A percentile compares a stretch with the other conserved stretches of the same genome.
phyloP scores from a whole-genome alignment of 345 rosid genomes.

The Populus euphratica region DNA sequence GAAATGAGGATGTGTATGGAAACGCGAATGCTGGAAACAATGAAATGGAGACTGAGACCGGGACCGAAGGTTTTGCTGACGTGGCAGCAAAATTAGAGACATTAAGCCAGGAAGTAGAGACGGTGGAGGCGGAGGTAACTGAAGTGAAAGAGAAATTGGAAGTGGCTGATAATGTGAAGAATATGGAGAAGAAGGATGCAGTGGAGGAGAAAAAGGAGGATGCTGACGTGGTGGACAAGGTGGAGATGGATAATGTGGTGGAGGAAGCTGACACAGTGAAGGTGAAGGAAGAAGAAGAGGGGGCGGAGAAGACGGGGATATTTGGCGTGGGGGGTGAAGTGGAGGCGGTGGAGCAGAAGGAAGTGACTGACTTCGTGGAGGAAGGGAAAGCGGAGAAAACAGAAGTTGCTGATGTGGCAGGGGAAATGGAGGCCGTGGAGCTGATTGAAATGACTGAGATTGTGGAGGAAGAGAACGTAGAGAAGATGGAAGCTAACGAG shows the following conservation, averaged over 20 bases:
- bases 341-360: neutral
- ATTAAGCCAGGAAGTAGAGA: neutral
- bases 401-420: slow-evolving; percentile 2
- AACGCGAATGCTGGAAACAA: neutral
- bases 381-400: slow-evolving; percentile 1
- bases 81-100: slow-evolving; percentile 14
- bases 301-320: slow-evolving; percentile 8
- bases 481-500: neutral
- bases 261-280: slow-evolving; percentile 5
- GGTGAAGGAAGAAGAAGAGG: neutral
- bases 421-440: slow-evolving; percentile 16
- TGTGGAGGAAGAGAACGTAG: slow-evolving; percentile 19
- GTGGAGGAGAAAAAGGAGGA: slow-evolving; percentile 14
- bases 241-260: slow-evolving; percentile 13
- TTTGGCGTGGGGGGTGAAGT: slow-evolving; percentile 4
- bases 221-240: slow-evolving; percentile 6
- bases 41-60: neutral
- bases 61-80: neutral
- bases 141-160: neutral
- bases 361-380: neutral
- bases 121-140: slow-evolving; percentile 10
- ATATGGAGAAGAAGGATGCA: slow-evolving; percentile 3
- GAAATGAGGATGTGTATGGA: slow-evolving; percentile 1
- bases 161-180: slow-evolving; percentile 3
- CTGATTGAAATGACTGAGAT: slow-evolving; percentile 24